Evolutionary conservation across 2,329 filamentous ascomycete species (phyloP).

Genomic region (Aspergillus puulaauensis): DNA sequence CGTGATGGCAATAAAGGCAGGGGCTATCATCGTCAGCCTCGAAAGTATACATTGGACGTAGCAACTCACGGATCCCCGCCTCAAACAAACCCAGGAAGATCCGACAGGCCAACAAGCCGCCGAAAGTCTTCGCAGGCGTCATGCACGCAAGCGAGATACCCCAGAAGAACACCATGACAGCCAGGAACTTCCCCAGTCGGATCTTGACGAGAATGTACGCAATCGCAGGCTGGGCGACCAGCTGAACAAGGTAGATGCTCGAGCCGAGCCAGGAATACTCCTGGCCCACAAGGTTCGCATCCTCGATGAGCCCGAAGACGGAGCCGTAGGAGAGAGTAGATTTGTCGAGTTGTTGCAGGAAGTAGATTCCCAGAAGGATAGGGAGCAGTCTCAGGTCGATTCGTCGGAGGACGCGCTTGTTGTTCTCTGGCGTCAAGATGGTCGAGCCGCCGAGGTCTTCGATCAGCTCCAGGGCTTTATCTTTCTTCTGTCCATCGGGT

Average conservation of each 20-base stretch:
- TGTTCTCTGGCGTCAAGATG: slow-evolving; percentile 53
- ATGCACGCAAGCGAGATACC: slow-evolving; percentile 53
- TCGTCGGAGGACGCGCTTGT: slow-evolving; percentile 50
- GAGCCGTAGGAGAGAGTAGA: slow-evolving; percentile 61
- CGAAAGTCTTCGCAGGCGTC: slow-evolving; percentile 54
- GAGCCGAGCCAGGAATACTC: slow-evolving; percentile 55
- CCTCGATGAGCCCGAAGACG: slow-evolving; percentile 62
- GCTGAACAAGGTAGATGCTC: slow-evolving; percentile 56
- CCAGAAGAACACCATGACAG: slow-evolving; percentile 53
- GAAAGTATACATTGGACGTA: not conserved
- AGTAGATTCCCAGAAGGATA: slow-evolving; percentile 61
- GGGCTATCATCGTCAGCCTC: slow-evolving; percentile 32
- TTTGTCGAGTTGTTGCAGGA: slow-evolving; percentile 64
- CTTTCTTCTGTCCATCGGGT: slow-evolving; percentile 24
- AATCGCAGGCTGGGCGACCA: slow-evolving; percentile 54
- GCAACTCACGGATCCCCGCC: slow-evolving; percentile 36
- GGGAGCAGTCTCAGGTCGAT: slow-evolving; percentile 55
- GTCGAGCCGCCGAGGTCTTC: slow-evolving; percentile 47
- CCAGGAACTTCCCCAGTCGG: slow-evolving; percentile 61
- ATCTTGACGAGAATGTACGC: slow-evolving; percentile 59
- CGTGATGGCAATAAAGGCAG: slow-evolving; percentile 53
- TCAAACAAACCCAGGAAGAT: slow-evolving; percentile 62
- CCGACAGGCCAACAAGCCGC: slow-evolving; percentile 51
- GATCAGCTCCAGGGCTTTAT: slow-evolving; percentile 53
- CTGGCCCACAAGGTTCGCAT: slow-evolving; percentile 56